Base-by-base conservation (phyloP, 352 stramenopile species). In the Phytophthora syringae region DNA sequence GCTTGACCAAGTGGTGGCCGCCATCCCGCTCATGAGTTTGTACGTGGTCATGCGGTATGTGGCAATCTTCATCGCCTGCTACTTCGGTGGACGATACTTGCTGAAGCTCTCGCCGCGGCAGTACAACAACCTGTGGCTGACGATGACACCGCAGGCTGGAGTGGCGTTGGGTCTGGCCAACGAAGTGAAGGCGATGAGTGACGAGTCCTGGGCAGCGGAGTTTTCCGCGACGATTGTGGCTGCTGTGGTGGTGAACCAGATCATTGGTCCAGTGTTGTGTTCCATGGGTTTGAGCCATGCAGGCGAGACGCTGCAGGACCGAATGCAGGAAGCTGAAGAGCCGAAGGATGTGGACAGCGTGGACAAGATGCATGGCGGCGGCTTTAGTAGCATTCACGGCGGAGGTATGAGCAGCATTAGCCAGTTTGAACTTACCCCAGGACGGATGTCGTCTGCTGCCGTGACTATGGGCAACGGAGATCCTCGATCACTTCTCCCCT, bases 111-210 rank as follows among this genome's bases (percentile, higher is more conserved):
- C 67, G 1, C 79, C 79, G 16, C 67, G 47, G 57, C 74, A 89
- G 67, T 90, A 89, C 74, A 88, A 86, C 63, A 89, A 87, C 64
- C 64, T 90, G 56, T 90, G 82, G 82, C 60, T 90, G 42, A 89
- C 79, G 22, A 84, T 88, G n/a, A n/a, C n/a, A n/a, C n/a, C n/a
- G n/a, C n/a, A n/a, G n/a, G n/a, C n/a, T n/a, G n/a, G n/a, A n/a
- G 82, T 90, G 20, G 78, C 82, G 0, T 62, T 90, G 7, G 82
- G 82, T 30, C 52, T 90, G n/a, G 82, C 82, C 1, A 85, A 76
- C 47, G 82, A 90, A 56, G 67, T 90, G n/a, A 69, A 86, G 53
- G 59, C 59, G 3, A 72, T 90, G 56, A 88, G 76, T n/a, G 51
- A 63, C 0, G 82, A 88, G 28, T 45, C 77, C 0, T 90, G 82